These are phyloP conservation scores for Forsythia viridissima DNA, from an alignment of 257 asterid genomes.

Conservation along the genomic window DNA sequence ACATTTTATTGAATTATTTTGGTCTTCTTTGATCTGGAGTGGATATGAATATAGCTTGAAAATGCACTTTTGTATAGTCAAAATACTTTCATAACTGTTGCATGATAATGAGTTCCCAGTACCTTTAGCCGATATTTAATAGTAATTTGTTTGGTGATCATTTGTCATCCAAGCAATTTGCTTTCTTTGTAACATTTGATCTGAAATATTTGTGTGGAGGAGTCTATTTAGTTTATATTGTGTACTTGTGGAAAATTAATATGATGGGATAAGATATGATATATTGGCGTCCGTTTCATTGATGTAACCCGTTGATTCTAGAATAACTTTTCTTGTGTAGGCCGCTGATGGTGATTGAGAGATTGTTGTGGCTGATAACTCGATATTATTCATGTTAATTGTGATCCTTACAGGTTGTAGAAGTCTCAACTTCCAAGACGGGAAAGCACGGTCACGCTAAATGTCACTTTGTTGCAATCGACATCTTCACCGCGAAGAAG, in stretches of 20 bases:
- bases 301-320: neutral
- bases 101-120: neutral
- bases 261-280: neutral
- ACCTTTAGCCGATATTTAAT: neutral
- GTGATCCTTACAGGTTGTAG: slow-evolving; percentile 62
- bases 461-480: slow-evolving; percentile 88
- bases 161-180: neutral
- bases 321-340: neutral
- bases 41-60: neutral
- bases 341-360: neutral
- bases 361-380: neutral
- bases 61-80: neutral
- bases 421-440: slow-evolving; percentile 93
- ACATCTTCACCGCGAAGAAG: slow-evolving; percentile 85
- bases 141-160: neutral
- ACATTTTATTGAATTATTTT: neutral
- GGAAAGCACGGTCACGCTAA: slow-evolving; percentile 97
- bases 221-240: too few relatives aligned
- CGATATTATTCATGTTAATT: neutral
- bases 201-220: neutral
- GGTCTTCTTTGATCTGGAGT: neutral
- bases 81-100: neutral
- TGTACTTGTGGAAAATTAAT: too few relatives aligned
- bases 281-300: neutral
- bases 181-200: neutral